phyloP scores from a whole-genome alignment of 345 rosid species.

The Gossypium arboreum region DNA sequence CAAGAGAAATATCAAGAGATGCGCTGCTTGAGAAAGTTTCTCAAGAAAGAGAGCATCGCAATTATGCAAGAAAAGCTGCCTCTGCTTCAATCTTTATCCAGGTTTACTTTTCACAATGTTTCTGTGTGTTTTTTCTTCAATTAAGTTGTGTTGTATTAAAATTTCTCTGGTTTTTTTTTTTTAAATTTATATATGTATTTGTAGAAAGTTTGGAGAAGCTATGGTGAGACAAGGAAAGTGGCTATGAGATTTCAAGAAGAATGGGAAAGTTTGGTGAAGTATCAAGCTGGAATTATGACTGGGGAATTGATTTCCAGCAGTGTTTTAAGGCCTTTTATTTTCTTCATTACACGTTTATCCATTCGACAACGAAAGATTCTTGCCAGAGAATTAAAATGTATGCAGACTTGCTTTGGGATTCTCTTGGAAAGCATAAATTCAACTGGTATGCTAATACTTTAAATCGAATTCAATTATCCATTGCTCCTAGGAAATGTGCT shows the following conservation, averaged over 20 bases:
- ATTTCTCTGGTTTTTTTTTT: neutral
- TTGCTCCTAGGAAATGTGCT: neutral
- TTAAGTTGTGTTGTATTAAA: neutral
- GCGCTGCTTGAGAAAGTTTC: slow-evolving; percentile 86
- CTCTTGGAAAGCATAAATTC: slow-evolving; percentile 73
- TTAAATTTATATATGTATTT: neutral
- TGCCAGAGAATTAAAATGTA: slow-evolving; percentile 48
- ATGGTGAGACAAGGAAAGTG: slow-evolving; percentile 45
- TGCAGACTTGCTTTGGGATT: slow-evolving; percentile 62
- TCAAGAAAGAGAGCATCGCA: slow-evolving; percentile 79
- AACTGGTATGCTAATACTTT: slow-evolving; percentile 43
- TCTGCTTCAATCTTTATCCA: slow-evolving; percentile 64
- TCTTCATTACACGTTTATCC: slow-evolving; percentile 51
- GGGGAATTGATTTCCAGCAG: slow-evolving; percentile 57
- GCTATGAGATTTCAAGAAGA: slow-evolving; percentile 57
- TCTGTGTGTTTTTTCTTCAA: neutral
- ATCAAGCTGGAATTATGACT: slow-evolving; percentile 34
- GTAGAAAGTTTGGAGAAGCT: slow-evolving; percentile 80
- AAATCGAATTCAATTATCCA: neutral
- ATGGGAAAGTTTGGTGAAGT: slow-evolving; percentile 52
- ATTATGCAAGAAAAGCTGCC: slow-evolving; percentile 64
- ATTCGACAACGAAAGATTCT: slow-evolving; percentile 34
- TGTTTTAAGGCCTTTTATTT: slow-evolving; percentile 70
- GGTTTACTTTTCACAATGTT: slow-evolving; percentile 33
- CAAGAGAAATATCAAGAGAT: slow-evolving; percentile 79